Percentiles rank a stretch among this genome's conserved stretches.
phyloP scores from a whole-genome alignment of 2,329 filamentous ascomycete genomes.

The Mollisia scopiformis region DNA sequence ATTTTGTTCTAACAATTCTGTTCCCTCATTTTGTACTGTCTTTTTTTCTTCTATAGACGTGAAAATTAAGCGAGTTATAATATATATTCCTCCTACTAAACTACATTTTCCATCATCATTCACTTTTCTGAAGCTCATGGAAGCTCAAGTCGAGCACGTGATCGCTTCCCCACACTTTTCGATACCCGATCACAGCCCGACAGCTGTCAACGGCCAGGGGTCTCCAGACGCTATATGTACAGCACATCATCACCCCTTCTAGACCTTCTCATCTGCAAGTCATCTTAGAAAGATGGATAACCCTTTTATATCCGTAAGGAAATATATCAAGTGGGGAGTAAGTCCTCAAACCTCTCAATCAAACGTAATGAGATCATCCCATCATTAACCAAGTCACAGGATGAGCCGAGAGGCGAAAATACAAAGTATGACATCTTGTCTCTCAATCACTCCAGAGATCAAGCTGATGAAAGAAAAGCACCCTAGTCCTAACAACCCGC shows the following conservation, averaged over 20 bases:
- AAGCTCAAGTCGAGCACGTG: neutral
- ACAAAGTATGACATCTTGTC: constrained; percentile 19
- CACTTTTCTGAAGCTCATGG: no score
- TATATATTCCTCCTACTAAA: no score
- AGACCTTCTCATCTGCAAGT: neutral
- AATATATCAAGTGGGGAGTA: constrained; percentile 34
- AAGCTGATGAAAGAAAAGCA: constrained; percentile 23
- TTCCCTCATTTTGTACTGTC: no score
- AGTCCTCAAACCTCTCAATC: constrained; percentile 1
- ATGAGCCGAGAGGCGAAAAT: constrained; percentile 25
- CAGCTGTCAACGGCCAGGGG: neutral
- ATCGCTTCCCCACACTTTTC: neutral
- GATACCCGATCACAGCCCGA: neutral
- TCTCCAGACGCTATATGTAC: neutral
- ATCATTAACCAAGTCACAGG: constrained; percentile 11
- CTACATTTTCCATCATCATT: no score
- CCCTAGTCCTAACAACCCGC: constrained; percentile 36
- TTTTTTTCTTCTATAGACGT: no score
- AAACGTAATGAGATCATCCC: neutral
- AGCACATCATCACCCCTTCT: neutral
- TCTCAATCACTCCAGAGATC: neutral
- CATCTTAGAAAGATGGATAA: neutral
- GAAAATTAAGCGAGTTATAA: no score
- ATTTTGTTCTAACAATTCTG: no score
- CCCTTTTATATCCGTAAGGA: constrained; percentile 28